Conservation (phyloP, 441 rosid genomes). For the Aleurites moluccanus region DNA sequence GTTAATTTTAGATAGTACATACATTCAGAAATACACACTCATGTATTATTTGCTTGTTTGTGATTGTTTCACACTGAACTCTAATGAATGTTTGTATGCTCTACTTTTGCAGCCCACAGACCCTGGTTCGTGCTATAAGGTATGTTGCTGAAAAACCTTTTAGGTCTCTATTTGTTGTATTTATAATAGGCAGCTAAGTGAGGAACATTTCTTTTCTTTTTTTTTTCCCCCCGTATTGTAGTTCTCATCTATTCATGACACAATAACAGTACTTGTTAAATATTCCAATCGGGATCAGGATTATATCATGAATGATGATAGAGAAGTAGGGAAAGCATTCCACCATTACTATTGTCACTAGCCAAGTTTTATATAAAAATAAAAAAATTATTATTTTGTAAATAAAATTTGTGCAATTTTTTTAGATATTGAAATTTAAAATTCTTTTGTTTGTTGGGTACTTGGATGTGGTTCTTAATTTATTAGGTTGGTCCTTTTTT, state of each 20-base stretch:
- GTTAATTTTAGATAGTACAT: neutral
- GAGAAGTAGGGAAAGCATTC: slow-evolving; percentile 3
- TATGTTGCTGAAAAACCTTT: slow-evolving; percentile 36
- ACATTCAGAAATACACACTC: neutral
- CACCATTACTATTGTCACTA: neutral
- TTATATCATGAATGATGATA: neutral
- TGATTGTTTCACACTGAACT: slow-evolving; percentile 17
- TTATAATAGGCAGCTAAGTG: slow-evolving; percentile 4
- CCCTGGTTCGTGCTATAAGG: slow-evolving; percentile 98
- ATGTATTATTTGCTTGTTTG: slow-evolving; percentile 6
- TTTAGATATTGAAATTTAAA: no score
- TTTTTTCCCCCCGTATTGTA: neutral
- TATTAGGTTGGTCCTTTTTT: no score
- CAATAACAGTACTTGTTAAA: slow-evolving; percentile 2
- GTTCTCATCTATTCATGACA: neutral
- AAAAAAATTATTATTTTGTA: no score
- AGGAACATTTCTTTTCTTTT: neutral
- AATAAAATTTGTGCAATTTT: no score
- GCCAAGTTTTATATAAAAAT: no score
- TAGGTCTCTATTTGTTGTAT: slow-evolving; percentile 1
- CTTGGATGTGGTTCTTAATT: no score
- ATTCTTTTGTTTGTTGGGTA: no score
- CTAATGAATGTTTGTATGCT: neutral
- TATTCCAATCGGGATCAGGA: neutral
- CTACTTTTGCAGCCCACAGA: slow-evolving; percentile 84